Conservation (phyloP, 2,329 filamentous ascomycete species). For the Venturia oleaginea region DNA sequence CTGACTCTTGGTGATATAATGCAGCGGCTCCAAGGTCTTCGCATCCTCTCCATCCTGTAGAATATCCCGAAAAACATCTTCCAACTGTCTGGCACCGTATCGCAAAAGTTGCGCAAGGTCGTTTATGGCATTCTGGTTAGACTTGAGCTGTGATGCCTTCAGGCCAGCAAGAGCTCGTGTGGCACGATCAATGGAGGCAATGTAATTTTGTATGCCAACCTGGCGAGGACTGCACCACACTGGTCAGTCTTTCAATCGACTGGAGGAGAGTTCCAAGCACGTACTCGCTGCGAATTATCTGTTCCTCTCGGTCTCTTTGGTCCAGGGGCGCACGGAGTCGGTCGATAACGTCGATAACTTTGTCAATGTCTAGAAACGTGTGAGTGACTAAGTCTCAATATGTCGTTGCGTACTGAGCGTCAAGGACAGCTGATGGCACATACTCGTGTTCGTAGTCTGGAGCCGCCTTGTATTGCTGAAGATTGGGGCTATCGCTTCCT, state of each 20-base stretch:
- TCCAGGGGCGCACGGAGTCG: constrained; percentile 83
- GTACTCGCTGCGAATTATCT: constrained; percentile 73
- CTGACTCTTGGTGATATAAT: constrained; percentile 82
- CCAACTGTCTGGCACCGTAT: constrained; percentile 71
- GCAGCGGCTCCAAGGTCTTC: constrained; percentile 73
- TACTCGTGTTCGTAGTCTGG: constrained; percentile 76
- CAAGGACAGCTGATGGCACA: constrained; percentile 13
- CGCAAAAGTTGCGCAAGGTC: constrained; percentile 72
- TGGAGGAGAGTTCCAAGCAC: constrained; percentile 20
- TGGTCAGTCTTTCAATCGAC: constrained; percentile 16
- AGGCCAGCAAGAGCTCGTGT: constrained; percentile 78
- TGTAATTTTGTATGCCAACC: constrained; percentile 72
- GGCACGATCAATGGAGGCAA: constrained; percentile 81
- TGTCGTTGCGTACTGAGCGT: background rate
- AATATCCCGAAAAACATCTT: constrained; percentile 72
- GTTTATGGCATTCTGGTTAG: constrained; percentile 79
- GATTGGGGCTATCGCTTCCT: constrained; percentile 84
- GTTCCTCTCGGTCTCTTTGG: constrained; percentile 83
- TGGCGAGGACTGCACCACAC: constrained; percentile 54
- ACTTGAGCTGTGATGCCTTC: constrained; percentile 79
- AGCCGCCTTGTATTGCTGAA: constrained; percentile 86
- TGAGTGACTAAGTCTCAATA: constrained; percentile 6
- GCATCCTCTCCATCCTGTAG: constrained; percentile 60
- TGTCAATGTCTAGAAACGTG: constrained; percentile 61
- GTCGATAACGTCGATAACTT: constrained; percentile 77